phyloP scores from a whole-genome alignment of 2,329 filamentous ascomycete species.

The Nectriaceae sp. region DNA sequence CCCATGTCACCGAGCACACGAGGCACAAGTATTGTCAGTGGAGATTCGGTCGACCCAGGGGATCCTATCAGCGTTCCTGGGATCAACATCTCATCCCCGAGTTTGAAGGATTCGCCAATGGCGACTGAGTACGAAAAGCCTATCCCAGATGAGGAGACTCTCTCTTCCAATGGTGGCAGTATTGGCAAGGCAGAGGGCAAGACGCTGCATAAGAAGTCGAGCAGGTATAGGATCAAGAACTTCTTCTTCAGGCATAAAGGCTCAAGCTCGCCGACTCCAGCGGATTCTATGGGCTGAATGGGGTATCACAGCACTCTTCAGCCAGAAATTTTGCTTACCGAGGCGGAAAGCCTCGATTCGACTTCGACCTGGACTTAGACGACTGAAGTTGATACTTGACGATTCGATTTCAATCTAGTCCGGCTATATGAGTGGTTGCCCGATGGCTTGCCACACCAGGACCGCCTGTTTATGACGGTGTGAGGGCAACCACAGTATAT shows the following conservation, averaged over 20 bases:
- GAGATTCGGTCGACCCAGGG: conserved; percentile 58
- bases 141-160: conserved; percentile 33
- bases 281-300: conserved; percentile 36
- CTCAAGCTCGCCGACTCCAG: conserved; percentile 33
- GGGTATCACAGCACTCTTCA: conserved; percentile 16
- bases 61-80: conserved; percentile 46
- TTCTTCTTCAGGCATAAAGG: conserved; percentile 58
- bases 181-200: conserved; percentile 51
- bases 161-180: conserved; percentile 41
- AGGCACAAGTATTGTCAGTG: conserved; percentile 66
- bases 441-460: conserved; percentile 9
- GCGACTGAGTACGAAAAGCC: conserved; percentile 27
- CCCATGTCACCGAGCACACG: conserved; percentile 66
- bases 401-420: conserved; percentile 2
- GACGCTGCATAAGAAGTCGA: conserved; percentile 61
- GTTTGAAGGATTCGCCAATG: conserved; percentile 31
- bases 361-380: background rate
- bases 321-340: conserved; percentile 3
- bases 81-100: conserved; percentile 41
- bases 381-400: background rate
- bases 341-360: background rate
- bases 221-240: conserved; percentile 64
- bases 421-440: conserved; percentile 10
- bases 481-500: conserved; percentile 23
- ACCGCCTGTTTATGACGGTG: conserved; percentile 10